Conservation (phyloP, 345 rosid species). For the Erucastrum elatum region DNA sequence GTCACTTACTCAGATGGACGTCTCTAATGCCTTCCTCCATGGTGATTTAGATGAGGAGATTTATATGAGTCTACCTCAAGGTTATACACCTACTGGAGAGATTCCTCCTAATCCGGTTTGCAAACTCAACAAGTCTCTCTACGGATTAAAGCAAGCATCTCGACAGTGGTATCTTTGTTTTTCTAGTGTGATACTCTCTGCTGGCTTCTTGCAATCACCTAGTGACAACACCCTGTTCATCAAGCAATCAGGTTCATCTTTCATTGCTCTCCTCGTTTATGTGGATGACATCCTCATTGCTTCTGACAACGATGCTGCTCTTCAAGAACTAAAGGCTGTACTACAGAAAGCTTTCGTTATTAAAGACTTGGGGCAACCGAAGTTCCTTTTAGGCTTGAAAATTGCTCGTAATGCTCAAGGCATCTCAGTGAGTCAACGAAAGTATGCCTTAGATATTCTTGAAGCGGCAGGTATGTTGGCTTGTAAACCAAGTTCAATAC, state of each 20-base stretch:
- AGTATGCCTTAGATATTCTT: too few relatives aligned
- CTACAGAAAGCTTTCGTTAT: not conserved
- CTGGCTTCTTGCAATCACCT: not conserved
- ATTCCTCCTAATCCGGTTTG: not conserved
- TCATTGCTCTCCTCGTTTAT: not conserved
- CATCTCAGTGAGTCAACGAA: too few relatives aligned
- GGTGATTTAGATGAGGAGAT: not conserved
- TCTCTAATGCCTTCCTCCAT: not conserved
- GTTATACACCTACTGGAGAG: not conserved
- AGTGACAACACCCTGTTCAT: not conserved
- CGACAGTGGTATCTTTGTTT: not conserved
- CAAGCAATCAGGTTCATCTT: not conserved
- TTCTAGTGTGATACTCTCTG: fast-evolving
- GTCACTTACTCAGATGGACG: not conserved
- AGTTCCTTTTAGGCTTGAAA: too few relatives aligned
- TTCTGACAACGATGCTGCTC: too few relatives aligned
- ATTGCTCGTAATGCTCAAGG: too few relatives aligned
- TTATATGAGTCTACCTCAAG: not conserved
- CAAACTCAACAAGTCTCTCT: not conserved
- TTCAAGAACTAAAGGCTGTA: not conserved
- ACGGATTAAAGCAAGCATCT: not conserved
- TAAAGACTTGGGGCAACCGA: too few relatives aligned
- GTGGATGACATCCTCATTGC: not conserved
- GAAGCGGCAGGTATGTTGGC: too few relatives aligned
- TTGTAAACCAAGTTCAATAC: too few relatives aligned